phyloP scores from a whole-genome alignment of 345 rosid species.

The Syzygium aqueum region DNA sequence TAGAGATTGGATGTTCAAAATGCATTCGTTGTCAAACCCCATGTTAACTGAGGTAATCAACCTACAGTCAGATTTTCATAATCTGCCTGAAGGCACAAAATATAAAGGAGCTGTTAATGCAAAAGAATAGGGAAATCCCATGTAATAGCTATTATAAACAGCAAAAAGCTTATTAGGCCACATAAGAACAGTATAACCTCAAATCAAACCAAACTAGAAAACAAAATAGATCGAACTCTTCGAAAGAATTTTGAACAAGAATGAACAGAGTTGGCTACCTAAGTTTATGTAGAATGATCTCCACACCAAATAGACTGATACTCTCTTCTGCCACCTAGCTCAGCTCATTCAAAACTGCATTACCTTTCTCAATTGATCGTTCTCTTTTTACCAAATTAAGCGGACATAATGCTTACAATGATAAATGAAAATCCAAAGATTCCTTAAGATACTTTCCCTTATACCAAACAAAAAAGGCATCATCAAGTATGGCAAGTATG shows the following conservation, averaged over 20 bases:
- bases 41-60: slow-evolving; percentile 8
- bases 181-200: not conserved
- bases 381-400: not conserved
- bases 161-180: not conserved
- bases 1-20: slow-evolving; percentile 56
- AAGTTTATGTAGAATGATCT: not conserved
- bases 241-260: not conserved
- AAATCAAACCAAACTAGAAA: not conserved
- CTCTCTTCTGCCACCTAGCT: not conserved
- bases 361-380: not conserved
- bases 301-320: not conserved
- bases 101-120: not conserved
- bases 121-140: not conserved
- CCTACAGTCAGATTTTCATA: not conserved
- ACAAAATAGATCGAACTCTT: not conserved
- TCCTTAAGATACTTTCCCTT: not conserved
- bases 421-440: not conserved
- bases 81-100: not conserved
- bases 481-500: not conserved
- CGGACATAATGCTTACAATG: not conserved
- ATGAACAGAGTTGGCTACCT: not conserved
- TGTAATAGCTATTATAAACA: not conserved
- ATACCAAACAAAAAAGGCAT: not conserved
- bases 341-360: not conserved
- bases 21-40: slow-evolving; percentile 81